Percentiles rank a stretch among this genome's conserved stretches.
These are phyloP conservation scores for Leccinum broughii DNA, from an alignment of 768 basidiomycete species.

Conservation along the genomic window DNA sequence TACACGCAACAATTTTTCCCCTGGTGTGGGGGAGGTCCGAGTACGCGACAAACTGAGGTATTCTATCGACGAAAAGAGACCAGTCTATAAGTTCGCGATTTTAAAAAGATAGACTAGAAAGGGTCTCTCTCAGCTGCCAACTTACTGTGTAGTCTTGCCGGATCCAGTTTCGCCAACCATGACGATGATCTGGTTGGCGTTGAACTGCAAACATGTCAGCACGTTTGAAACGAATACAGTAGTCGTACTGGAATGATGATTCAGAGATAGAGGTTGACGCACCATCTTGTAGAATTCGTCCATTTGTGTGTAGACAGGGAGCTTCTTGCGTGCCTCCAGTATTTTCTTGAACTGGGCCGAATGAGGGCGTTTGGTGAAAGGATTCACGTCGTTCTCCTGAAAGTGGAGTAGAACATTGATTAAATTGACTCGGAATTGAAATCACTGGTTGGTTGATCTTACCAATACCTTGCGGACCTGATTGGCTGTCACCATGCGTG, in stretches of 20 bases:
- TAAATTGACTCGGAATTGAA: not conserved
- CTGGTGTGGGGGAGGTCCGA: constrained; percentile 90
- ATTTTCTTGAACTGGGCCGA: constrained; percentile 85
- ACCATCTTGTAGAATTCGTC: constrained; percentile 88
- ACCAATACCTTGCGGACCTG: constrained; percentile 76
- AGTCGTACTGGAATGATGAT: not conserved
- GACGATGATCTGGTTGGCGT: constrained; percentile 73
- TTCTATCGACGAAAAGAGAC: constrained; percentile 51
- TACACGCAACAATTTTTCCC: constrained; percentile 93
- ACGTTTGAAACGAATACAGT: not conserved
- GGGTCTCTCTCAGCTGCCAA: constrained; percentile 21
- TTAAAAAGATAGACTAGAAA: constrained; percentile 22
- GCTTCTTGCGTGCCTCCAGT: constrained; percentile 76
- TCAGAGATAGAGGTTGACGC: constrained; percentile 35
- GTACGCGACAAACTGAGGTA: constrained; percentile 95
- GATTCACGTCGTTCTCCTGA: constrained; percentile 79
- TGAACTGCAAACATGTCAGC: constrained; percentile 24
- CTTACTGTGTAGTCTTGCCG: constrained; percentile 94
- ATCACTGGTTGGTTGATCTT: constrained; percentile 24
- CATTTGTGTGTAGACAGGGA: constrained; percentile 94
- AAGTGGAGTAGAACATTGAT: not conserved
- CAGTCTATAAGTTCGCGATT: constrained; percentile 28
- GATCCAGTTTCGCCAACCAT: constrained; percentile 96
- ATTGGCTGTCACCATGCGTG: constrained; percentile 62
- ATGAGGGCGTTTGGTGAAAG: constrained; percentile 83